These are phyloP conservation scores for Entophlyctis helioformis DNA, from an alignment of 192 early-diverging fungal genomes.

Conservation along the genomic window DNA sequence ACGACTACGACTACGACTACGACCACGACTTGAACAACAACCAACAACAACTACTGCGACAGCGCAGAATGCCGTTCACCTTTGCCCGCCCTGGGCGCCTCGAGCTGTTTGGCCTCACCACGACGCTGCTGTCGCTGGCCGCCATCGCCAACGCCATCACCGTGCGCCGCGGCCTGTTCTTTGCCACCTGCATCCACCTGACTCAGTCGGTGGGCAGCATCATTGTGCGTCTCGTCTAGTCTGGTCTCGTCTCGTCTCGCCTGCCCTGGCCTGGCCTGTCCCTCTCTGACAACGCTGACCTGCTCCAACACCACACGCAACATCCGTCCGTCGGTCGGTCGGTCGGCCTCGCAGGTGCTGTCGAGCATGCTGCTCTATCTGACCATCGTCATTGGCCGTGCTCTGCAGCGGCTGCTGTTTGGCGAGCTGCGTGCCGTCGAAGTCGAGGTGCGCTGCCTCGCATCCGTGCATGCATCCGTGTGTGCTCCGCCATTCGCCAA, in stretches of 20 bases:
- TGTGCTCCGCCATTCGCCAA: not conserved
- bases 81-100: too few species aligned
- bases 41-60: too few species aligned
- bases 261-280: not conserved
- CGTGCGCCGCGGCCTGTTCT: slow-evolving; percentile 55
- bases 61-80: too few species aligned
- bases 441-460: slow-evolving; percentile 56
- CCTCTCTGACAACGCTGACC: not conserved
- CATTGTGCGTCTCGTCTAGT: slow-evolving; percentile 49
- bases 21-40: too few species aligned
- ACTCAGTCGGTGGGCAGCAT: slow-evolving; percentile 76
- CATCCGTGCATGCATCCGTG: not conserved
- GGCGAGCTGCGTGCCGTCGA: slow-evolving; percentile 83
- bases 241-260: not conserved
- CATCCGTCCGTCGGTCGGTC: not conserved
- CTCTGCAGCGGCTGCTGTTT: slow-evolving; percentile 60
- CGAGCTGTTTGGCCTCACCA: slow-evolving; percentile 5
- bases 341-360: not conserved
- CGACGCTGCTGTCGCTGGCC: slow-evolving; percentile 8
- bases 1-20: too few species aligned
- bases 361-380: not conserved
- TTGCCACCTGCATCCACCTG: slow-evolving; percentile 79
- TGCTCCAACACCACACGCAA: not conserved
- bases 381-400: not conserved
- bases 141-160: slow-evolving; percentile 26